Conservation (phyloP, 768 basidiomycete species). For the Russula griseocarnosa region DNA sequence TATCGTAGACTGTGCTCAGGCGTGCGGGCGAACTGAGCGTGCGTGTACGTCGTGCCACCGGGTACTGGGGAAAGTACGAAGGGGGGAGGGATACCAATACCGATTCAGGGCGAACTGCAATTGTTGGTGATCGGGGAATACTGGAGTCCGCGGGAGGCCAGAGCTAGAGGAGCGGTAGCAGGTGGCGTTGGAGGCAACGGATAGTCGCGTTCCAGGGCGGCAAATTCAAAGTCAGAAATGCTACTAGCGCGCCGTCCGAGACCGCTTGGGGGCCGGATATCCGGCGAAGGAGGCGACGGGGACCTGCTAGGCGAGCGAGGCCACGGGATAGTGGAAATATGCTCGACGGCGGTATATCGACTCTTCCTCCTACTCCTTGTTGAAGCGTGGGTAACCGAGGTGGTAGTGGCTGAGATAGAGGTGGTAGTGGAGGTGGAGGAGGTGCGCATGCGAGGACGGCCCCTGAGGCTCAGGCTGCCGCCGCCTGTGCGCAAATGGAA, state of each 20-base stretch:
- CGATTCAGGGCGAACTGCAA: not conserved
- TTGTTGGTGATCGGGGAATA: not conserved
- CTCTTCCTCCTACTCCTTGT: too few relatives aligned
- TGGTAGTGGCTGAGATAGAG: not conserved
- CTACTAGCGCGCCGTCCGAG: constrained; percentile 28
- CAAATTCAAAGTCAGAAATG: constrained; percentile 14
- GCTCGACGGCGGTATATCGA: too few relatives aligned
- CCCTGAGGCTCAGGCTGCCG: not conserved
- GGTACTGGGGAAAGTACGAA: not conserved
- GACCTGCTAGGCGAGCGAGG: constrained; percentile 23
- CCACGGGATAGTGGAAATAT: constrained; percentile 10
- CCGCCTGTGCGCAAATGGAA: not conserved
- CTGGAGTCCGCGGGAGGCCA: not conserved
- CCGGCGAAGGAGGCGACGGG: constrained; percentile 26
- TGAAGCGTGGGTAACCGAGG: not conserved
- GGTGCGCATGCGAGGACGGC: not conserved
- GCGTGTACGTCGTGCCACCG: constrained; percentile 4
- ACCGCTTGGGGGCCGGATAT: constrained; percentile 30
- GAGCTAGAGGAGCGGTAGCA: not conserved
- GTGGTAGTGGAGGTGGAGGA: not conserved
- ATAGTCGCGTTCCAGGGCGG: not conserved
- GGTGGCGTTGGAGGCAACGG: not conserved
- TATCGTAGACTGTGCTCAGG: not conserved
- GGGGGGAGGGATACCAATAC: not conserved
- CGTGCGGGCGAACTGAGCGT: constrained; percentile 22